Conservation (phyloP, 108 stramenopile species). For the Fragilaria crotonensis region DNA sequence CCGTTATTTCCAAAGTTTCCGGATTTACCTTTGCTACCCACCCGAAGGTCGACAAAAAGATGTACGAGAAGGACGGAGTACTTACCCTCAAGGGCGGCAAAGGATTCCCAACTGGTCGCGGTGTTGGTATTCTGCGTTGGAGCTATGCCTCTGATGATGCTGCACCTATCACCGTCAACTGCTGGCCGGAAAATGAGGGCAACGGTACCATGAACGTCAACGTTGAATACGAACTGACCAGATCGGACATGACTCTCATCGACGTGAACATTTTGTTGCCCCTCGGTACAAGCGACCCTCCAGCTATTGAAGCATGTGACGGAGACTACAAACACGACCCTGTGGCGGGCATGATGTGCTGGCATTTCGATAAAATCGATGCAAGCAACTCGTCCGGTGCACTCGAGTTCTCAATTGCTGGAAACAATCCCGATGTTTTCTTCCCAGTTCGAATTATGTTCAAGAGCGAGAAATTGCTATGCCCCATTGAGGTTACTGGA, state of each 20-base stretch:
- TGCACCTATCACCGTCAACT: constrained; percentile 93
- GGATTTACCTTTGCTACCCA: constrained; percentile 91
- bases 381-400: constrained; percentile 70
- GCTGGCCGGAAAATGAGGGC: constrained; percentile 98
- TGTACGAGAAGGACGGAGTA: constrained; percentile 81
- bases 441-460: constrained; percentile 95
- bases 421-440: constrained; percentile 82
- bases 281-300: constrained; percentile 81
- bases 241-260: constrained; percentile 70
- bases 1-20: constrained; percentile 33
- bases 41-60: constrained; percentile 95
- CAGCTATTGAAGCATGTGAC: constrained; percentile 80
- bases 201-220: constrained; percentile 89
- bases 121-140: constrained; percentile 95
- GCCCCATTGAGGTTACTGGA: constrained; percentile 69
- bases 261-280: constrained; percentile 94
- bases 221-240: constrained; percentile 90
- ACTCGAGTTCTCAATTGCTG: constrained; percentile 89
- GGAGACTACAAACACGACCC: constrained; percentile 92
- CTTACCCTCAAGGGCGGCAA: constrained; percentile 90
- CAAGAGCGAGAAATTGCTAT: constrained; percentile 82
- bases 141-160: constrained; percentile 80
- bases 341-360: constrained; percentile 86
- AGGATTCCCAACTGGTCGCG: constrained; percentile 88
- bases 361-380: constrained; percentile 93